Conservation (phyloP, 1,284 basidiomycete genomes). For the Ceratobasidium sp. region DNA sequence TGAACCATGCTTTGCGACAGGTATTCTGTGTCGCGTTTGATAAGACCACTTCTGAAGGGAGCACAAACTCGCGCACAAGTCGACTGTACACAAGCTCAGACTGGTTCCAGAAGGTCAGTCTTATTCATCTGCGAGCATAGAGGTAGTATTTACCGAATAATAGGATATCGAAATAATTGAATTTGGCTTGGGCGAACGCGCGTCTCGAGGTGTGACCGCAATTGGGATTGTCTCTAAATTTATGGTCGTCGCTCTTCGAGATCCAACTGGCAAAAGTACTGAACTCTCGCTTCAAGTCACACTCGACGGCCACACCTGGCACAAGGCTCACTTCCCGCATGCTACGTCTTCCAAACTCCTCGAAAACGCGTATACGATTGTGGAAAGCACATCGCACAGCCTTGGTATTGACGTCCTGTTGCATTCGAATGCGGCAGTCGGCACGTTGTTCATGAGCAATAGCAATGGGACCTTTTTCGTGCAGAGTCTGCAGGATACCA, state of each 20-base stretch:
- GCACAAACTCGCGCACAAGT: slow-evolving; percentile 70
- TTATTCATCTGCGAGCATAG: neutral
- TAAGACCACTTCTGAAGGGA: slow-evolving; percentile 60
- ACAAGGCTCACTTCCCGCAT: slow-evolving; percentile 86
- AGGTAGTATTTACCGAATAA: slow-evolving; percentile 47
- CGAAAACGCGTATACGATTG: slow-evolving; percentile 95
- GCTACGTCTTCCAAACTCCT: slow-evolving; percentile 80
- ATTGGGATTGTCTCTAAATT: slow-evolving; percentile 93
- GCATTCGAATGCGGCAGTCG: slow-evolving; percentile 78
- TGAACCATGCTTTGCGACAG: neutral
- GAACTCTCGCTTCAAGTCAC: slow-evolving; percentile 90
- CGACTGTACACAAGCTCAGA: slow-evolving; percentile 85
- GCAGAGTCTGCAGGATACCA: slow-evolving; percentile 90
- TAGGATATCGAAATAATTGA: slow-evolving; percentile 76
- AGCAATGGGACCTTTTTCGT: slow-evolving; percentile 96
- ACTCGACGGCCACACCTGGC: slow-evolving; percentile 84
- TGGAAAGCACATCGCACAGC: slow-evolving; percentile 92
- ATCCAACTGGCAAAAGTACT: slow-evolving; percentile 57
- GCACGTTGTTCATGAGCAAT: slow-evolving; percentile 94
- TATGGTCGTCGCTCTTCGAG: slow-evolving; percentile 87
- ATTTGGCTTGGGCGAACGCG: slow-evolving; percentile 82
- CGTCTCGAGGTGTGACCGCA: slow-evolving; percentile 86
- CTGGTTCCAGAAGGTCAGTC: slow-evolving; percentile 70
- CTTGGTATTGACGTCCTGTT: slow-evolving; percentile 93
- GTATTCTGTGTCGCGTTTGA: slow-evolving; percentile 91